A percentile compares a stretch with the other conserved stretches of the same genome.
phyloP scores from a whole-genome alignment of 306 rosid species.

The Lathyrus oleraceus region DNA sequence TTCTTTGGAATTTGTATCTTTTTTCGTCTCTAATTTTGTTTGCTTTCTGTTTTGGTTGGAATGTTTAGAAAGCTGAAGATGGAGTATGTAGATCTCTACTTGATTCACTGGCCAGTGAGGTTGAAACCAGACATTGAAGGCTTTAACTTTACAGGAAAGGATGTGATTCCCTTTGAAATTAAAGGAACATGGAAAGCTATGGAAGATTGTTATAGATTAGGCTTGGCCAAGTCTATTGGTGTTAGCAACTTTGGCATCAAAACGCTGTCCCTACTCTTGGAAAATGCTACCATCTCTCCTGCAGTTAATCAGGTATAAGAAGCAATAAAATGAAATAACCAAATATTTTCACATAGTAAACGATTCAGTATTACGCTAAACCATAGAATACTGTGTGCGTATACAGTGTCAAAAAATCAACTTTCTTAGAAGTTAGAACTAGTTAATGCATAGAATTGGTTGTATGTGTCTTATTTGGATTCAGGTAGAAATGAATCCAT shows the following conservation, averaged over 20 bases:
- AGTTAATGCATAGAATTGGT: background rate
- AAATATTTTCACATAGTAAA: background rate
- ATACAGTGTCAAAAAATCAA: too few species aligned
- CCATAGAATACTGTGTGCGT: background rate
- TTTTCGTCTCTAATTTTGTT: background rate
- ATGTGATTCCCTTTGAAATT: too few species aligned
- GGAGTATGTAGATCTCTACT: too few species aligned
- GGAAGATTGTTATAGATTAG: conserved; percentile 41
- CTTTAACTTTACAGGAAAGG: too few species aligned
- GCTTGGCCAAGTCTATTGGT: conserved; percentile 48
- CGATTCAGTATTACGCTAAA: background rate
- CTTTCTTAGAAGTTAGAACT: too few species aligned
- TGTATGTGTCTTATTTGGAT: background rate
- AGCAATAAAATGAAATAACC: background rate
- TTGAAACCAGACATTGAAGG: too few species aligned
- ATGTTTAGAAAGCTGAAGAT: conserved; percentile 39
- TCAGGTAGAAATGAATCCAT: too few species aligned
- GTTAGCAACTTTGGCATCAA: conserved; percentile 46
- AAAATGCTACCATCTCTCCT: conserved; percentile 42
- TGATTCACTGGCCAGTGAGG: too few species aligned
- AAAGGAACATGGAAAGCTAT: too few species aligned
- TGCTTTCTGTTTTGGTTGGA: background rate
- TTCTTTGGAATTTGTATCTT: background rate
- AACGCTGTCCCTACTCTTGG: conserved; percentile 32
- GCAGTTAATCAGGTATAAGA: conserved; percentile 45